Evolutionary conservation across 305 asterid genomes (phyloP), one percentile per base, ranked within the genome.

Genomic region (Striga hermonthica): DNA sequence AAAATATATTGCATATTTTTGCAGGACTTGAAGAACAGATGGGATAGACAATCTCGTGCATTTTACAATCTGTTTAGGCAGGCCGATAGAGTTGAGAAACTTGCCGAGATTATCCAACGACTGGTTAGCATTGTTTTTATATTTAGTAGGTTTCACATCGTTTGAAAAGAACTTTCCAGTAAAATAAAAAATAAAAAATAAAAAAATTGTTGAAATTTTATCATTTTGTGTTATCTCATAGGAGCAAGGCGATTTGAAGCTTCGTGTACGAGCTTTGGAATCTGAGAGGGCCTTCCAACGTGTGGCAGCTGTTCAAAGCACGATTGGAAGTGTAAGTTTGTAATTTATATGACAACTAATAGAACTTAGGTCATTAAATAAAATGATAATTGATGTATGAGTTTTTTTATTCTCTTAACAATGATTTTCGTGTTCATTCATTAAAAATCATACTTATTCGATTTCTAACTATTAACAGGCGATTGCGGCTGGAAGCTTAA

Each of bases 211-310:
- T 41, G 47, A 10, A 1, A 8, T 41, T 41, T 41, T 41, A 8
- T 39, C 15, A 40, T 12, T 16, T 59, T 47, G 3, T 55, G 52
- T 45, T 11, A n/a, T 45, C 52, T 45, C 52, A 52, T 69, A 92
- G 98, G 98, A 93, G 78, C 97, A 93, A 93, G 98, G 98, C 0
- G 97, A 90, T 79, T 75, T 93, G 75, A 90, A 93, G 81, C 97
- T 93, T 64, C 95, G 98, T 4, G 97, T 92, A 4, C 85, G 98
- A 70, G 80, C 97, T 64, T 79, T 93, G 83, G 98, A 93, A 79
- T 90, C 98, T 9, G 98, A 93, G 79, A 80, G 98, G 72, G 93
- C 98, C 61, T 93, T 93, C 72, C 91, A 93, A 73, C 90, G 97
- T 1, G 94, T 93, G 71, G 94, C 98, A 37, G 78, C 95, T 60